Conservation (phyloP, 169 alveolate species). For the Plasmodium inui region DNA sequence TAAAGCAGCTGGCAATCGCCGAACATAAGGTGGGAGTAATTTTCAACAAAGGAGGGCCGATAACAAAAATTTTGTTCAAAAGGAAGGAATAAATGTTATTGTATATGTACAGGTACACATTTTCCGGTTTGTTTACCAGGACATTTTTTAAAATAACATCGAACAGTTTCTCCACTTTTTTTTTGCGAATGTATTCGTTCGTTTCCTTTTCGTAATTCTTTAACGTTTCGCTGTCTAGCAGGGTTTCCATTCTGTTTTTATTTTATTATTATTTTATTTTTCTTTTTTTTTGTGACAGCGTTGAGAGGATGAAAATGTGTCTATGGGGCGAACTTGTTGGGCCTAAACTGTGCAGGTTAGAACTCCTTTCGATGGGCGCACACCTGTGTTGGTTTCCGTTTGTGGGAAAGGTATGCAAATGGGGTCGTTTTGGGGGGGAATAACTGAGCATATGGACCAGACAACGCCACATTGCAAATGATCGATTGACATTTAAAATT, state of each 20-base stretch:
- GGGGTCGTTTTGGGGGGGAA: background rate
- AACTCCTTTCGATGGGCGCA: background rate
- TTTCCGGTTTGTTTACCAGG: slow-evolving; percentile 63
- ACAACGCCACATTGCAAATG: background rate
- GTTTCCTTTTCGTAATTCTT: slow-evolving; percentile 66
- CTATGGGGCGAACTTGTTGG: background rate
- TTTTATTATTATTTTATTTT: too few relatives aligned
- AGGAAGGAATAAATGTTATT: slow-evolving; percentile 66
- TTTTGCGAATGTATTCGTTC: slow-evolving; percentile 60
- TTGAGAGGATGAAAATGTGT: background rate
- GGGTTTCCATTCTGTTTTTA: slow-evolving; percentile 41
- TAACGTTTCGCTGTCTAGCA: slow-evolving; percentile 49
- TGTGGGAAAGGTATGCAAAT: background rate
- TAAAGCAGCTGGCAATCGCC: slow-evolving; percentile 27
- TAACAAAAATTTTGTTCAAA: slow-evolving; percentile 50
- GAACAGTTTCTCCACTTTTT: slow-evolving; percentile 51
- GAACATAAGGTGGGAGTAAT: slow-evolving; percentile 58
- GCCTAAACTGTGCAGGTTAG: background rate
- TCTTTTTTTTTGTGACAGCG: background rate
- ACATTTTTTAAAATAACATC: slow-evolving; percentile 63
- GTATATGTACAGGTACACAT: slow-evolving; percentile 51
- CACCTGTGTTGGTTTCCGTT: background rate
- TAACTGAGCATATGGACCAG: background rate
- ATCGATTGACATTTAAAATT: background rate
- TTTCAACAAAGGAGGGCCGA: slow-evolving; percentile 63